Conservation (phyloP, 805 yeast genomes). For the Spathaspora arborariae region DNA sequence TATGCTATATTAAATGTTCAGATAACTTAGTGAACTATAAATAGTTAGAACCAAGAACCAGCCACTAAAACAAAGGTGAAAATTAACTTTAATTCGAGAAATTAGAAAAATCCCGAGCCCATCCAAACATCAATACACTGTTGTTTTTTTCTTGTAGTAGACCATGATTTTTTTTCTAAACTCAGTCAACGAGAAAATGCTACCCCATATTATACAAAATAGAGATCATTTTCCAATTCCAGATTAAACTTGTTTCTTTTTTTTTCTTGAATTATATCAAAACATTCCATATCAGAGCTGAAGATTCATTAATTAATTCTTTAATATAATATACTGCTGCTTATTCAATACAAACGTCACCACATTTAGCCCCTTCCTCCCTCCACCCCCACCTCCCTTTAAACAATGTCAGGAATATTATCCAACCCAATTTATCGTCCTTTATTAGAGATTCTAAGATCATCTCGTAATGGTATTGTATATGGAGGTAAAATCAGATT, state of each 20-base stretch:
- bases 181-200: not conserved
- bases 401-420: slow-evolving; percentile 15
- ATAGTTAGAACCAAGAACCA: not conserved
- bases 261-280: too few species aligned
- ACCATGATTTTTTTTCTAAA: not conserved
- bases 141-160: not conserved
- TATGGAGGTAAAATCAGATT: slow-evolving; percentile 63
- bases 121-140: not conserved
- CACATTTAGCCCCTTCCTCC: too few species aligned
- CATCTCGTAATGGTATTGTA: slow-evolving; percentile 47
- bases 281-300: not conserved
- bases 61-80: not conserved
- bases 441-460: slow-evolving; percentile 30
- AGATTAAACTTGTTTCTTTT: too few species aligned
- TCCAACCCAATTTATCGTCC: slow-evolving; percentile 26
- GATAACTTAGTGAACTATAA: not conserved
- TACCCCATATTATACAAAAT: not conserved
- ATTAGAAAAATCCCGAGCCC: not conserved
- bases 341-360: too few species aligned
- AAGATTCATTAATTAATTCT: not conserved
- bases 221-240: not conserved
- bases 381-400: too few species aligned
- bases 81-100: not conserved
- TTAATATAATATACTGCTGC: not conserved
- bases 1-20: too few species aligned